Evolutionary conservation across 495 filamentous ascomycete species (phyloP).

Genomic region (Trypethelium eluteriae): DNA sequence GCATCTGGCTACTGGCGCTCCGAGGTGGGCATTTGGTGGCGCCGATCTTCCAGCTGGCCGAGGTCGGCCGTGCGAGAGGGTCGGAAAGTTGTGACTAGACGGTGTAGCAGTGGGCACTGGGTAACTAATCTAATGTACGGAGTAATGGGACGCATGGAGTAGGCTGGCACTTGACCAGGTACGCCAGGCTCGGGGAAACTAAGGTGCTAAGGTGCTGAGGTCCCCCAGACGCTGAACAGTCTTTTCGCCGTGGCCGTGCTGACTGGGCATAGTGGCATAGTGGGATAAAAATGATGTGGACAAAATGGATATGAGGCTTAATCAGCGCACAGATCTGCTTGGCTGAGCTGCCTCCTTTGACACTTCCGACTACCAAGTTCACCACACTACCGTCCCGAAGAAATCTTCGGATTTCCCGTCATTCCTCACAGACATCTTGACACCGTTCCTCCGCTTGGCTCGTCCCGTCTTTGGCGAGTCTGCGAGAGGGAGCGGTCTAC

Average conservation of each 20-base stretch:
- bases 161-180: no score
- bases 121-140: background rate
- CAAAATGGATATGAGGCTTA: background rate
- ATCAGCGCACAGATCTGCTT: constrained; percentile 8
- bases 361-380: constrained; percentile 5
- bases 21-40: background rate
- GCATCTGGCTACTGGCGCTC: background rate
- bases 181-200: no score
- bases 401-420: background rate
- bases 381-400: constrained; percentile 1
- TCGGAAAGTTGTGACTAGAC: background rate
- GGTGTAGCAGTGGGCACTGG: background rate
- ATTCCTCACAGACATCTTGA: background rate
- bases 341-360: constrained; percentile 1
- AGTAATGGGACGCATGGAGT: no score
- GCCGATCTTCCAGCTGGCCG: constrained; percentile 2
- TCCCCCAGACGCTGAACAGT: no score
- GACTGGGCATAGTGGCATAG: no score
- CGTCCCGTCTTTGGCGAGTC: constrained; percentile 16
- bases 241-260: no score
- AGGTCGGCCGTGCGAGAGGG: background rate
- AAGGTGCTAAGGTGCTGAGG: no score
- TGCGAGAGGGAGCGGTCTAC: constrained; percentile 9
- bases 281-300: background rate
- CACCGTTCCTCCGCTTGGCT: constrained; percentile 23